Evolutionary conservation across 2,329 filamentous ascomycete species (phyloP), one percentile per base, ranked within the genome.

Genomic region (Nothophoma quercina): DNA sequence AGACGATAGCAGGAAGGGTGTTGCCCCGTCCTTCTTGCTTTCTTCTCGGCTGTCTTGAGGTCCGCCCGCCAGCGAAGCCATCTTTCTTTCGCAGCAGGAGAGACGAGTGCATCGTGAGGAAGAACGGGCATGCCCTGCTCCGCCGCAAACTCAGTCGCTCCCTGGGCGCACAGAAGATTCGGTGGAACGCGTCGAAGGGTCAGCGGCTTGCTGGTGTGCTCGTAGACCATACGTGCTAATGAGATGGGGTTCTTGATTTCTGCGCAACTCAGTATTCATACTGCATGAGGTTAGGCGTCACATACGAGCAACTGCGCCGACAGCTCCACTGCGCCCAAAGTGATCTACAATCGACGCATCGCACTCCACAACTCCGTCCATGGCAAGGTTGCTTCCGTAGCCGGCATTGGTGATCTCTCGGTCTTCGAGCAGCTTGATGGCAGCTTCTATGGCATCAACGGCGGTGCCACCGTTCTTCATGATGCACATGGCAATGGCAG

Each of bases 361-460:
- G 64, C 93, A 96, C 73, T 99, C 95, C 10, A 98, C 95, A 1
- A 87, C 85, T 1, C 95, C 95, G 63, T 97, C 89, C 58, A 96
- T 90, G 35, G 91, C 88, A 19, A 99, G 79, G 67, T 99, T 99
- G 76, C 95, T 99, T 38, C 96, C 95, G 71, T 90, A 98, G 0
- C 95, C 95, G 29, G 93, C 90, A 72, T 99, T 99, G 28, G 96
- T 99, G 61, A 99, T 96, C 67, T 97, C 92, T 51, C 89, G 88
- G 71, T 99, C 91, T 76, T 99, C 95, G 15, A 99, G 85, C 16
- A 91, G 81, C 62, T 88, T 90, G 66, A 99, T 86, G 23, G 95
- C 91, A 42, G 89, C 88, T 74, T 97, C 95, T 18, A 97, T 89
- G 13, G 93, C 95, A 69, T 98, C 91, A 4, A 93, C 82, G 4